These are phyloP conservation scores for Eragrostis tef DNA, from an alignment of 202 grass and related monocot species.

Conservation along the genomic window DNA sequence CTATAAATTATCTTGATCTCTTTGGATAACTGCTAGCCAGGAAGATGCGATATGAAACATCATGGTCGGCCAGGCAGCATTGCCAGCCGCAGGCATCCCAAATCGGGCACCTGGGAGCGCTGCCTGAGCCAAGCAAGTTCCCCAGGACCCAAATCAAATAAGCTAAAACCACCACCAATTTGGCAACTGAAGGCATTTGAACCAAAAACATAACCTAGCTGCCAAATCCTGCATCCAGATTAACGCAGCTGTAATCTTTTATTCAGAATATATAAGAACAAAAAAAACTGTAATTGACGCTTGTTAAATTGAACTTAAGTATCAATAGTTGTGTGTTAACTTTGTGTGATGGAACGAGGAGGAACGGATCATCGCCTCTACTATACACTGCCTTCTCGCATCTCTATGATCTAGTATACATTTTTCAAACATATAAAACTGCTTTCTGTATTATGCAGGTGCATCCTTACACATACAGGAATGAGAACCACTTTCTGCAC, in stretches of 20 bases:
- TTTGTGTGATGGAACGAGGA: neutral
- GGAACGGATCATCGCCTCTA: neutral
- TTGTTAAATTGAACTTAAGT: neutral
- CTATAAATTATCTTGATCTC: slow-evolving; percentile 2
- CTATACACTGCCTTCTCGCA: neutral
- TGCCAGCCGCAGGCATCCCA: too few species aligned
- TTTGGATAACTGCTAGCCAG: neutral
- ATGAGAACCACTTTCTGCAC: slow-evolving; percentile 87
- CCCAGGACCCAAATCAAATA: too few species aligned
- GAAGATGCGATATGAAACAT: slow-evolving; percentile 13
- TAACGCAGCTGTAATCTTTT: neutral
- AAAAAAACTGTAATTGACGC: neutral
- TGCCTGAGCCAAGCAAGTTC: too few species aligned
- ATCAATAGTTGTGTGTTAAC: neutral
- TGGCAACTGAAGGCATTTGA: neutral
- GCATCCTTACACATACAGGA: slow-evolving; percentile 93
- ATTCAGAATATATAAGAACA: neutral
- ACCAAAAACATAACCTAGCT: slow-evolving; percentile 8
- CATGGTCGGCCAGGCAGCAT: neutral
- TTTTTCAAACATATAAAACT: slow-evolving; percentile 12
- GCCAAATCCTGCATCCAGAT: neutral
- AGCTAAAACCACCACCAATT: neutral
- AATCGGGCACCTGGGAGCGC: too few species aligned
- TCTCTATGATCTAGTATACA: neutral
- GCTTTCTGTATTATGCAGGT: slow-evolving; percentile 56